Base-by-base conservation (phyloP, 2,329 filamentous ascomycete genomes). In the Penicillium sp. region DNA sequence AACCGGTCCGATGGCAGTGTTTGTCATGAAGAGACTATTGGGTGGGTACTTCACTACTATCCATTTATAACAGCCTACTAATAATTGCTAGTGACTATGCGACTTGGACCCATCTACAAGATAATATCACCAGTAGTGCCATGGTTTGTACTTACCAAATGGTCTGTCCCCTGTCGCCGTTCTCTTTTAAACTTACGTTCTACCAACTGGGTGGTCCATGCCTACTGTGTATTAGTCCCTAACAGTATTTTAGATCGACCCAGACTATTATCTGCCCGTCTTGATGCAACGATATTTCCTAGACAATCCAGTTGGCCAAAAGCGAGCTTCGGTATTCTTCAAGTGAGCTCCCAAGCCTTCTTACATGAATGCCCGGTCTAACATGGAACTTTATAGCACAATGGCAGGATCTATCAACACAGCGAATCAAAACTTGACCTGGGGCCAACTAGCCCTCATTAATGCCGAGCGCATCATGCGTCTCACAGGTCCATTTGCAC, bases 11-110 rank as follows among this genome's bases (percentile, higher is more conserved):
- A 87, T 61, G 85, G 85, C 0, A 83, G 77, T 15, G 83, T 82
- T 1, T 85, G 82, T 47, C 86, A 88, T 58, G 85, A 88, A 65
- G 85, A 88, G 65, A 85, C 82, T 0, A 83, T 88, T 59, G 85
- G 81, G 71, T 73, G 26, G 52, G 58, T 56, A 27, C 18, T 44
- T 12, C 22, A 18, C 44, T 48, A 20, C 42, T 48, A 22, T 26
- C 8, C 31, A 8, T 14, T 12, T 18, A 18, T 12, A 31, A 14
- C 12, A 22, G 7, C 15, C 20, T 41, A 31, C 27, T 51, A 46
- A 56, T 48, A 58, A 11, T 11, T 11, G 31, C 15, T n/a, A 73
- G 79, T 4, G 86, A 88, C 63, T 88, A 87, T 63, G 83, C 84
- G 0, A 86, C 84, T 0, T 86, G 77, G 62, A 69, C 85, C 1